Evolutionary conservation across 2,329 filamentous ascomycete genomes (phyloP).

Genomic region (Alternaria rosae): DNA sequence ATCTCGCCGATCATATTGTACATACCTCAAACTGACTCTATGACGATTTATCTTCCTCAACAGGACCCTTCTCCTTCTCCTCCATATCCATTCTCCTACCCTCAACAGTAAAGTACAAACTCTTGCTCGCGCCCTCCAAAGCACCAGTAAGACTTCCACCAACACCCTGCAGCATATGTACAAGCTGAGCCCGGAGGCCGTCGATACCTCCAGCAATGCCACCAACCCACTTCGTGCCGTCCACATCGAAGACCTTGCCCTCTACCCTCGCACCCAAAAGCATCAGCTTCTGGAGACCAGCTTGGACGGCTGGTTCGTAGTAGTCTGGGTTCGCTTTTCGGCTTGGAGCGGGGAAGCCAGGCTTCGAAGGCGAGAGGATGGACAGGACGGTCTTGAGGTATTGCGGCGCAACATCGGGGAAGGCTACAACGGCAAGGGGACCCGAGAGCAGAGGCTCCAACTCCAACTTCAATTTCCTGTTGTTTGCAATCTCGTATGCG

Average conservation of each 20-base stretch:
- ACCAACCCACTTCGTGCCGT: slow-evolving; percentile 74
- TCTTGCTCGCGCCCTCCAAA: slow-evolving; percentile 82
- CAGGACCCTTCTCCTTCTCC: slow-evolving; percentile 63
- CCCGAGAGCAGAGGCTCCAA: slow-evolving; percentile 82
- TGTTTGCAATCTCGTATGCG: slow-evolving; percentile 60
- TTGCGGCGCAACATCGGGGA: slow-evolving; percentile 82
- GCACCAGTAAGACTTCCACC: slow-evolving; percentile 78
- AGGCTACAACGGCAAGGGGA: slow-evolving; percentile 78
- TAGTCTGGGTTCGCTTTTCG: slow-evolving; percentile 80
- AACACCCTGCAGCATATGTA: slow-evolving; percentile 79
- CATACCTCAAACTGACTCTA: slow-evolving; percentile 3
- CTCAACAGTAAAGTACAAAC: slow-evolving; percentile 87
- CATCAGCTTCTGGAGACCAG: slow-evolving; percentile 84
- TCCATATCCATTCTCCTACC: slow-evolving; percentile 81
- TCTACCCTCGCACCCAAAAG: slow-evolving; percentile 88
- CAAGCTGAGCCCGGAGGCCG: slow-evolving; percentile 80
- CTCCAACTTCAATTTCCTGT: slow-evolving; percentile 62
- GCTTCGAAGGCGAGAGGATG: slow-evolving; percentile 73
- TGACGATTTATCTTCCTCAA: slow-evolving; percentile 25
- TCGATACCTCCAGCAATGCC: slow-evolving; percentile 83
- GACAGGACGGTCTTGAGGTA: slow-evolving; percentile 83
- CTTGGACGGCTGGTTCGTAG: slow-evolving; percentile 80
- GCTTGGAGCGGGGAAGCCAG: slow-evolving; percentile 78
- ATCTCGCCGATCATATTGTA: not conserved
- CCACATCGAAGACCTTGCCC: slow-evolving; percentile 80